These are phyloP conservation scores for Leccinum uliginosum DNA, from an alignment of 768 basidiomycete genomes.

Conservation along the genomic window DNA sequence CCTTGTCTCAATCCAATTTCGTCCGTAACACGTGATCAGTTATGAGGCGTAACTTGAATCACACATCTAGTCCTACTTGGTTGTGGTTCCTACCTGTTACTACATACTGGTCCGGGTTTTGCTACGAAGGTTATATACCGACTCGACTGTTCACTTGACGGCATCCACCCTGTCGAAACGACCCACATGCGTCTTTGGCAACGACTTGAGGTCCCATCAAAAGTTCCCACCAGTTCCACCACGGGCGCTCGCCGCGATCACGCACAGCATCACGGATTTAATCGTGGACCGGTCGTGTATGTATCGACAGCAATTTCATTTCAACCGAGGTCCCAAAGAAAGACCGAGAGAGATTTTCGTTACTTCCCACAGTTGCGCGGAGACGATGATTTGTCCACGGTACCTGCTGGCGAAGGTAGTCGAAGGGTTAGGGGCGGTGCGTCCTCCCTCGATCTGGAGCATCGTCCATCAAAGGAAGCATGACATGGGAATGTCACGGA, in stretches of 20 bases:
- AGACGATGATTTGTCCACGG: neutral
- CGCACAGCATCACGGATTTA: neutral
- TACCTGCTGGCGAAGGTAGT: neutral
- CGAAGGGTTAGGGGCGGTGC: neutral
- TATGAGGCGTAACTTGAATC: neutral
- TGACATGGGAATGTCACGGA: neutral
- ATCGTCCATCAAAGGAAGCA: neutral
- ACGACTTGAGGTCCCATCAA: neutral
- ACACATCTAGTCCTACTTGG: neutral
- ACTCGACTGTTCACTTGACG: neutral
- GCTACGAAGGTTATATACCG: neutral
- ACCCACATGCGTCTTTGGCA: neutral
- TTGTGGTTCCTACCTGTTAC: neutral
- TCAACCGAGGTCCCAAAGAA: neutral
- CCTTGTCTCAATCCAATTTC: neutral
- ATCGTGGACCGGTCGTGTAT: neutral
- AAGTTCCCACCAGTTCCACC: neutral
- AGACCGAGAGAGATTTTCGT: neutral
- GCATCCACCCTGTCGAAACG: neutral
- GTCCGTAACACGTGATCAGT: constrained; percentile 4
- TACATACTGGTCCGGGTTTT: neutral
- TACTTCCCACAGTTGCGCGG: neutral
- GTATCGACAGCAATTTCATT: neutral
- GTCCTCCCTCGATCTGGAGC: neutral
- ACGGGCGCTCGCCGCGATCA: neutral